A percentile compares a stretch with the other conserved stretches of the same genome.
phyloP scores from a whole-genome alignment of 768 basidiomycete genomes.

The Coprinopsis sp. region DNA sequence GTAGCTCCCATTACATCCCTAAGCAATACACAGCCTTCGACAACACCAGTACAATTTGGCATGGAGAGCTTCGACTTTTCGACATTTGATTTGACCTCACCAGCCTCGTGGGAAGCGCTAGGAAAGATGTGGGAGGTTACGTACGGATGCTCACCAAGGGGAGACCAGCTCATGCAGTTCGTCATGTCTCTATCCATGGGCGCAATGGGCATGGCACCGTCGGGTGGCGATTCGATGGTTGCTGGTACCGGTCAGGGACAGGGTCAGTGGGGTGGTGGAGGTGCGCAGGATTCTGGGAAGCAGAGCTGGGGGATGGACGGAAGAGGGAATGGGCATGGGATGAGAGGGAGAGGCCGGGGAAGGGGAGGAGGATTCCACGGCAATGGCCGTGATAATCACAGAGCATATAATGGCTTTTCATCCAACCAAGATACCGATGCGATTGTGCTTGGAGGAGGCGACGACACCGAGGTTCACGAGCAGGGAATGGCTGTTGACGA shows the following conservation, averaged over 20 bases:
- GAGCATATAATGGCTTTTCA: constrained; percentile 21
- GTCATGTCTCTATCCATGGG: constrained; percentile 39
- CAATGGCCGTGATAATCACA: constrained; percentile 42
- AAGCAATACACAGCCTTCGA: constrained; percentile 34
- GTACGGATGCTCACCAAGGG: constrained; percentile 62
- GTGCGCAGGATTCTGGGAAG: background rate
- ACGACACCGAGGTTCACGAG: constrained; percentile 15
- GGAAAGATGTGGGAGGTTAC: constrained; percentile 74
- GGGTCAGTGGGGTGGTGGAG: constrained; percentile 10
- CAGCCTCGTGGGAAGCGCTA: constrained; percentile 76
- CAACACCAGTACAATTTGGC: constrained; percentile 35
- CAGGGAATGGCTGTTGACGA: constrained; percentile 8
- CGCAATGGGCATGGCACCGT: constrained; percentile 1
- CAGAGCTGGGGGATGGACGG: constrained; percentile 4
- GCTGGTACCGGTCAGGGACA: constrained; percentile 17
- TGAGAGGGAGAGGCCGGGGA: constrained; percentile 33
- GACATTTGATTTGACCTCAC: constrained; percentile 68
- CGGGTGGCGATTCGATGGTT: background rate
- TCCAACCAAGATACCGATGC: constrained; percentile 45
- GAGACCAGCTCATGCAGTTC: constrained; percentile 75
- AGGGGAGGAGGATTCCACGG: constrained; percentile 44
- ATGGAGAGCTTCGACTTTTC: constrained; percentile 66
- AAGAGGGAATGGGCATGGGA: constrained; percentile 32
- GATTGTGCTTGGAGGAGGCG: constrained; percentile 52
- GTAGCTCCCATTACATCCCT: constrained; percentile 59